phyloP scores from a whole-genome alignment of 2,329 filamentous ascomycete genomes.

The Colletotrichum paranaense region DNA sequence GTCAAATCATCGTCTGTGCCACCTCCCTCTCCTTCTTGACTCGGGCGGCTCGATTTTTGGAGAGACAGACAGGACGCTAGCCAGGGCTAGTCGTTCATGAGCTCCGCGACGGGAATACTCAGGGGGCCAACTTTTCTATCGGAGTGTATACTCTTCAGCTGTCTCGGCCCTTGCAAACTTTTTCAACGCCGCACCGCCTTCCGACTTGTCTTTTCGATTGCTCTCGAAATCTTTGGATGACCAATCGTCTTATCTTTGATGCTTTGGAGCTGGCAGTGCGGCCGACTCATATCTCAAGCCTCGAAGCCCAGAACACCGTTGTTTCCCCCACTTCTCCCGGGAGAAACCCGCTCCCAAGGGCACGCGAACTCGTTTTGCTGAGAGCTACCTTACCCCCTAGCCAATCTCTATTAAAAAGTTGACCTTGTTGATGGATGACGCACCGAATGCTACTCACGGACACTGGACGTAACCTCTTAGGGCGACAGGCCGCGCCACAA shows the following conservation, averaged over 20 bases:
- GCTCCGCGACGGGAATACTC: constrained; percentile 6
- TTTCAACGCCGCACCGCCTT: background rate
- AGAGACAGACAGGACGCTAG: constrained; percentile 22
- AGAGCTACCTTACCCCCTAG: constrained; percentile 7
- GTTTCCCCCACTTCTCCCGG: constrained; percentile 19
- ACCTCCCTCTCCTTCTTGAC: constrained; percentile 19
- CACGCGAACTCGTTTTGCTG: constrained; percentile 23
- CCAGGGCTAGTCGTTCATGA: background rate
- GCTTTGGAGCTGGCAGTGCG: background rate
- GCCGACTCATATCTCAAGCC: background rate
- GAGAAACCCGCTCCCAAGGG: constrained; percentile 19
- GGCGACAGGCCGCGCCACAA: constrained; percentile 22
- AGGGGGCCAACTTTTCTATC: constrained; percentile 7
- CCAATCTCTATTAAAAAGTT: constrained; percentile 11
- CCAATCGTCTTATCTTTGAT: background rate
- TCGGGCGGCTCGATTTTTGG: constrained; percentile 10
- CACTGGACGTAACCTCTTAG: constrained; percentile 6
- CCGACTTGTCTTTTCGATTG: background rate
- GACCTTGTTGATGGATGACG: constrained; percentile 28
- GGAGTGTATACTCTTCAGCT: background rate
- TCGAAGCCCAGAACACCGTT: constrained; percentile 11
- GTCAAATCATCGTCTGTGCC: constrained; percentile 30
- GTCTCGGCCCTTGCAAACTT: background rate
- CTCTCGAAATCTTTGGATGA: background rate
- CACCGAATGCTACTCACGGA: constrained; percentile 14